These are phyloP conservation scores for Heliamphora exappendiculata DNA, from an alignment of 148 eudicot genomes.

Conservation along the genomic window DNA sequence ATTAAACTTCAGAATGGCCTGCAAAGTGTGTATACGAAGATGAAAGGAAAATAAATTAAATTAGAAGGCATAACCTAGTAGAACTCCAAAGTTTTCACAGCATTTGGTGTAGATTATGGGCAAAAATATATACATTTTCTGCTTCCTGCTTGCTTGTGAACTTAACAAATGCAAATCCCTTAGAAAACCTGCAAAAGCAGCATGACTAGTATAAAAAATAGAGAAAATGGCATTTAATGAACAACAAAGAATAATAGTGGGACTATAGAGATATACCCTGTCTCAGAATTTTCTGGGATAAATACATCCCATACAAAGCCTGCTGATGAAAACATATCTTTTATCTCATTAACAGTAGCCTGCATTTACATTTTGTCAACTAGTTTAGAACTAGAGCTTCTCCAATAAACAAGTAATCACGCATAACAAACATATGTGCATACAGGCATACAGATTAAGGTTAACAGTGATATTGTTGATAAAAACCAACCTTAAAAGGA, in stretches of 20 bases:
- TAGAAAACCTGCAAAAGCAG: slow-evolving; percentile 49
- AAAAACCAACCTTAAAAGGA: slow-evolving; percentile 70
- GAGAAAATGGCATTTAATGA: slow-evolving; percentile 1
- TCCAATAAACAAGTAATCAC: background rate
- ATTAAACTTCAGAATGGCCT: slow-evolving; percentile 90
- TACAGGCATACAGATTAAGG: background rate
- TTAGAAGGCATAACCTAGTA: background rate
- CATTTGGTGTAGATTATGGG: background rate
- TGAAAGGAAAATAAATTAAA: background rate
- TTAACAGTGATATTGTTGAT: background rate
- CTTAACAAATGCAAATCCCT: slow-evolving; percentile 94
- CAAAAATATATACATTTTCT: slow-evolving; percentile 53
- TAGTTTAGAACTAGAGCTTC: slow-evolving; percentile 6
- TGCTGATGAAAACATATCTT: slow-evolving; percentile 56
- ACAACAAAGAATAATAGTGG: slow-evolving; percentile 6
- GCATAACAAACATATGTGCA: background rate
- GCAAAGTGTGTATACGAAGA: slow-evolving; percentile 9
- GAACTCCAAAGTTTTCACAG: background rate
- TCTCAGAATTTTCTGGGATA: slow-evolving; percentile 75
- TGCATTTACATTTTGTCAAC: slow-evolving; percentile 24
- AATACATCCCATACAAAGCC: slow-evolving; percentile 95
- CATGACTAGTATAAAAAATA: slow-evolving; percentile 11
- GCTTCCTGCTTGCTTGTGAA: slow-evolving; percentile 91
- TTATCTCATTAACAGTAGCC: slow-evolving; percentile 59
- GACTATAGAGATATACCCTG: slow-evolving; percentile 42